These are phyloP conservation scores for Chlamydomonas sp. DNA, from an alignment of 139 green algal genomes.

Conservation along the genomic window DNA sequence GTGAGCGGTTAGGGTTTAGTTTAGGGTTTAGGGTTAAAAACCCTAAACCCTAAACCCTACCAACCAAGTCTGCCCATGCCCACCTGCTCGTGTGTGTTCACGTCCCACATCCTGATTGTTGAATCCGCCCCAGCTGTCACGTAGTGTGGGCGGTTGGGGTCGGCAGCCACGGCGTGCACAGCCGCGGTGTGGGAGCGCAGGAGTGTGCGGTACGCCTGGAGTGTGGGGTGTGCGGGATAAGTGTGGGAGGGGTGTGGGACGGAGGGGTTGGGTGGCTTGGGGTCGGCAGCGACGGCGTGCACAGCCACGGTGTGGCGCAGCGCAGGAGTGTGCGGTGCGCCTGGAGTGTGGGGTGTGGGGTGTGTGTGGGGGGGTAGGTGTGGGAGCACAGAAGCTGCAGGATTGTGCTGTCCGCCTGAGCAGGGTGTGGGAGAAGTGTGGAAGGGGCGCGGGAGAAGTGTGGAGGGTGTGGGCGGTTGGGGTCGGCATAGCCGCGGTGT, in stretches of 20 bases:
- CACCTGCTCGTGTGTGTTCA: conserved; percentile 42
- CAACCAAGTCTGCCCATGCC: no score
- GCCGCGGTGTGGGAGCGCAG: conserved; percentile 60
- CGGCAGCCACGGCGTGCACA: conserved; percentile 45
- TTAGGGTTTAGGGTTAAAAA: no score
- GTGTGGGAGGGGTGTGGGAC: no score
- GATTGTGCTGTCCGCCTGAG: no score
- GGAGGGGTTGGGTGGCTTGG: conserved; percentile 22
- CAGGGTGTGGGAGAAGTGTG: no score
- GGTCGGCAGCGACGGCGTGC: conserved; percentile 43
- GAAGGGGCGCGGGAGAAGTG: no score
- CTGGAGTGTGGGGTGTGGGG: no score
- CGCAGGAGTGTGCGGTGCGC: conserved; percentile 55
- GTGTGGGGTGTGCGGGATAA: no score
- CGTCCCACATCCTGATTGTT: conserved; percentile 54
- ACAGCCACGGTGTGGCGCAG: conserved; percentile 59
- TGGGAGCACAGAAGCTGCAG: no score
- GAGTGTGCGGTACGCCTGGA: conserved; percentile 54
- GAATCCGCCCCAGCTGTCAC: conserved; percentile 53
- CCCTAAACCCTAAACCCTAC: no score
- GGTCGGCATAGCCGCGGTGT: conserved; percentile 48
- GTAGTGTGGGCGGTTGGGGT: conserved; percentile 41
- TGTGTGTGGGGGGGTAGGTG: no score
- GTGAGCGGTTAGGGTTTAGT: no score
- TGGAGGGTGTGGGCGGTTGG: conserved; percentile 40